phyloP scores from a whole-genome alignment of 805 yeast species.

The Lachancea thermotolerans region DNA sequence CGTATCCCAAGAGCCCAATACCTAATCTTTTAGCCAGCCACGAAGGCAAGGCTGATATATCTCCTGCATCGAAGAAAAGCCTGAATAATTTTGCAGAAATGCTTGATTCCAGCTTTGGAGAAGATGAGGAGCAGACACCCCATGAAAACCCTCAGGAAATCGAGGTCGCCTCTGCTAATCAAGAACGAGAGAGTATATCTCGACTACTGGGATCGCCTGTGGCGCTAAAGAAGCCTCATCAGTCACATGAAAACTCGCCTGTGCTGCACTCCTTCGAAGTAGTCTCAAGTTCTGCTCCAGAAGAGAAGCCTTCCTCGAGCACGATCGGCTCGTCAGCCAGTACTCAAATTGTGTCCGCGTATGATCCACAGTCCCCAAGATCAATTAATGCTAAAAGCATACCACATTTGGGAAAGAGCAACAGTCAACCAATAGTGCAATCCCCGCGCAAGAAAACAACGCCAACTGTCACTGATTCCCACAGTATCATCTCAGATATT shows the following conservation, averaged over 20 bases:
- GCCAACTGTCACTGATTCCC: not conserved
- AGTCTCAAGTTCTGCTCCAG: not conserved
- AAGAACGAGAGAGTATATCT: not conserved
- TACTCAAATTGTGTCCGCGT: not conserved
- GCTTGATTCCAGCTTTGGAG: conserved; percentile 21
- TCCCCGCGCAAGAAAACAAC: not conserved
- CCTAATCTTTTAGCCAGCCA: conserved; percentile 2
- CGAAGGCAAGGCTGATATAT: conserved; percentile 17
- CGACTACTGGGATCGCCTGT: conserved; percentile 6
- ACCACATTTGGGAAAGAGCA: not conserved
- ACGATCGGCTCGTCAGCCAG: not conserved
- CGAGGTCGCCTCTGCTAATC: not conserved
- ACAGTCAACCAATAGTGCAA: not conserved
- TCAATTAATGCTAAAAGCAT: not conserved
- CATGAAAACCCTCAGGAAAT: not conserved
- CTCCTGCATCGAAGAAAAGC: conserved; percentile 27
- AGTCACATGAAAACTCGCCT: not conserved
- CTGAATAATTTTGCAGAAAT: conserved; percentile 23
- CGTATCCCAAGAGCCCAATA: conserved; percentile 7
- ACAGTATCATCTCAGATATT: conserved; percentile 30
- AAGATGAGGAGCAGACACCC: not conserved
- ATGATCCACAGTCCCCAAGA: conserved; percentile 4
- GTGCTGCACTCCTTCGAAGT: not conserved
- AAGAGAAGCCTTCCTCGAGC: not conserved
- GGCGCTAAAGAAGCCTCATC: conserved; percentile 1